Base-by-base conservation (phyloP, 345 rosid genomes). In the Hypericum androsaemum region DNA sequence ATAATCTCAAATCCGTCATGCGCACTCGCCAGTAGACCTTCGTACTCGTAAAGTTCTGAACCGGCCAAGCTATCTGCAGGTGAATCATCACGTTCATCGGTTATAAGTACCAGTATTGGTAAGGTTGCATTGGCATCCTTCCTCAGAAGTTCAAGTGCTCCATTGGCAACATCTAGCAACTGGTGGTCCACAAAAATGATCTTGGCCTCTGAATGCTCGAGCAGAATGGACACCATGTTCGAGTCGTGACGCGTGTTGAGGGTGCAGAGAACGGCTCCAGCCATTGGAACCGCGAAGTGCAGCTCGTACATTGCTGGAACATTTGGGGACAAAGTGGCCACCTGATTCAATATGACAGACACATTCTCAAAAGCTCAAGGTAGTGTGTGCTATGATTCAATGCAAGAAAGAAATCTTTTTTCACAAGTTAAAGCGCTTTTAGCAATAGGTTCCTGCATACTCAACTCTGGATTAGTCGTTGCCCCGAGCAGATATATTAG, bases 231-330 rank as follows among this genome's bases (percentile, higher is more conserved):
- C 13, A 85, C 54, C 71, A 75, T 79, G 8, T 72, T 56, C 0
- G 89, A 56, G 36, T 88, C 92, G 1, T 56, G 71, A 9, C 92
- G 82, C 1, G 83, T 17, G 28, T 88, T 88, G 36, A 88, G 90
- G 0, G 92, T 56, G 45, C 95, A 88, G 17, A 85, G 81, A 46
- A 88, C 57, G 7, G 79, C 81, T 41, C 95, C 90, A 1, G 82
- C 79, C 90, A 84, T 88, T 22, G 90, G 96, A 38, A 78, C 94
- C 0, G 82, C 86, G 41, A 88, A 88, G 65, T 84, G 94, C 48
- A 84, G 83, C 77, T 88, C 97, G 22, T 74, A 74, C 81, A 77
- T 79, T 8, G 95, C 90, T 12, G 83, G 90, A 64, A 88, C 81
- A 61, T 84, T 80, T 3, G 83, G 83, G 6, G 84, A 77, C 50